Conservation (phyloP, 108 stramenopile species). For the Fragilaria radians region DNA sequence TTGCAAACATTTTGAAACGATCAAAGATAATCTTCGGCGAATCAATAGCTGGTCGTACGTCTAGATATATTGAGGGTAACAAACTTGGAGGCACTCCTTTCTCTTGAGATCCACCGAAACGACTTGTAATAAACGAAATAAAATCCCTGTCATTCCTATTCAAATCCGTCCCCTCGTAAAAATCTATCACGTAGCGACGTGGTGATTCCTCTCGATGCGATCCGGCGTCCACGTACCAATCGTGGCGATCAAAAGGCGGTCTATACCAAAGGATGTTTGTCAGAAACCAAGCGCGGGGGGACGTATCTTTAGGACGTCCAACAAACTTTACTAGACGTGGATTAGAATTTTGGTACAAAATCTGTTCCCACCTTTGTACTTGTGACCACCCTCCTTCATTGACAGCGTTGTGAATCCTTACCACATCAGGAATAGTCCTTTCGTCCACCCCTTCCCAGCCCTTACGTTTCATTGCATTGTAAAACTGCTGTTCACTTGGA, state of each 20-base stretch:
- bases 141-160: constrained; percentile 2
- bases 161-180: constrained; percentile 67
- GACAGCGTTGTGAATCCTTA: constrained; percentile 93
- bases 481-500: constrained; percentile 95
- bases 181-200: constrained; percentile 95
- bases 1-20: constrained; percentile 50
- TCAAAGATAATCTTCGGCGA: constrained; percentile 53
- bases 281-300: constrained; percentile 88
- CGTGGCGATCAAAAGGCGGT: constrained; percentile 95
- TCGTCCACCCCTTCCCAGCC: constrained; percentile 82
- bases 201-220: constrained; percentile 27
- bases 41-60: constrained; percentile 90
- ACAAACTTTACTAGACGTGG: constrained; percentile 81
- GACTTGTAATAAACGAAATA: constrained; percentile 5
- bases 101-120: background rate
- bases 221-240: constrained; percentile 88
- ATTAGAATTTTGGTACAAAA: constrained; percentile 25
- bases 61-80: constrained; percentile 78
- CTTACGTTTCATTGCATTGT: constrained; percentile 93
- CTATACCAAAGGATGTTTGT: constrained; percentile 55
- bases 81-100: background rate
- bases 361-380: constrained; percentile 68
- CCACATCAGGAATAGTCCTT: constrained; percentile 67
- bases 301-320: constrained; percentile 84
- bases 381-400: constrained; percentile 90